Evolutionary conservation across 108 stramenopile genomes (phyloP).

Genomic region (Nitzschia putrida): DNA sequence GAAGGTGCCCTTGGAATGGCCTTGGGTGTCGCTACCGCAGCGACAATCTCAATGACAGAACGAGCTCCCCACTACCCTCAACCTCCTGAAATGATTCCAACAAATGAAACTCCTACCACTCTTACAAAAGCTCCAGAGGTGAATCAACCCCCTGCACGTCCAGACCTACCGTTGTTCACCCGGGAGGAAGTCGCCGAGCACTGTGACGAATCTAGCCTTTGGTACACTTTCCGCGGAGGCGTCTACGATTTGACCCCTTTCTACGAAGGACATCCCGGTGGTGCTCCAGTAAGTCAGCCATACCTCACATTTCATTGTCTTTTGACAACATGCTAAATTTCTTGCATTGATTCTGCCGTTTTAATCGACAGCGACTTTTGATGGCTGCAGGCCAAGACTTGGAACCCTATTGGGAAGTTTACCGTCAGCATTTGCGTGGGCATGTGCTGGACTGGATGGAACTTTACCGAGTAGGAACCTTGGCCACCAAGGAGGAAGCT

Average conservation of each 20-base stretch:
- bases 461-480: slow-evolving; percentile 38
- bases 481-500: slow-evolving; percentile 29
- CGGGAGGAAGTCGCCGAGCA: slow-evolving; percentile 43
- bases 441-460: slow-evolving; percentile 51
- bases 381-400: slow-evolving; percentile 79
- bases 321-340: too few relatives aligned
- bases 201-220: slow-evolving; percentile 60
- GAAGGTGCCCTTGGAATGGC: slow-evolving; percentile 1
- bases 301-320: neutral
- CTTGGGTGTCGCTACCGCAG: slow-evolving; percentile 1
- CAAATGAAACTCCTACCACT: neutral
- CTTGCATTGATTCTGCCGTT: too few relatives aligned
- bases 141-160: slow-evolving; percentile 36
- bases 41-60: neutral
- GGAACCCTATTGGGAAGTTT: slow-evolving; percentile 87
- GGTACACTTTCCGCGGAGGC: slow-evolving; percentile 38
- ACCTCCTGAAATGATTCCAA: slow-evolving; percentile 1
- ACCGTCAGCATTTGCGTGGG: slow-evolving; percentile 44
- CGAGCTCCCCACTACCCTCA: neutral
- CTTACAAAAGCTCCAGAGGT: neutral
- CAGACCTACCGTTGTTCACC: slow-evolving; percentile 37
- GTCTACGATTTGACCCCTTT: slow-evolving; percentile 86
- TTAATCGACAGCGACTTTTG: slow-evolving; percentile 47
- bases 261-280: slow-evolving; percentile 51
- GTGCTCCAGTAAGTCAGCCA: slow-evolving; percentile 33